Evolutionary conservation across 768 basidiomycete genomes (phyloP).

Genomic region (Xanthoconium purpureum): DNA sequence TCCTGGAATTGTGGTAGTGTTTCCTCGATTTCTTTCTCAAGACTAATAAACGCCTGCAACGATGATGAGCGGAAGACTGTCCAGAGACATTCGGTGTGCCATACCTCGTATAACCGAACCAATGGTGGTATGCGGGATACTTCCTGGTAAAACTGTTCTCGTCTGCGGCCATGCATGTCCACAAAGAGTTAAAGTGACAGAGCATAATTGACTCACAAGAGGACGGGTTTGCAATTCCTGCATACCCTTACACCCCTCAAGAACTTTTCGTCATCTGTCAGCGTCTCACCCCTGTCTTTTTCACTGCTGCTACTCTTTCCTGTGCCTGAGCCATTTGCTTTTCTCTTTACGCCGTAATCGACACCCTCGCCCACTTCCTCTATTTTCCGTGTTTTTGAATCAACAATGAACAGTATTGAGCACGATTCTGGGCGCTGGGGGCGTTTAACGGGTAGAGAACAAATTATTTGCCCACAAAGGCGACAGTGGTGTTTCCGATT

Average conservation of each 20-base stretch:
- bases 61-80: background rate
- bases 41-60: constrained; percentile 56
- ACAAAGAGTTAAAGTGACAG: background rate
- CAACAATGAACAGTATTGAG: constrained; percentile 83
- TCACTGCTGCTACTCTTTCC: constrained; percentile 27
- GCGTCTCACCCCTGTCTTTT: constrained; percentile 37
- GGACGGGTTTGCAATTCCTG: constrained; percentile 71
- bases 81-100: constrained; percentile 1
- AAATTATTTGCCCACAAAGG: constrained; percentile 88
- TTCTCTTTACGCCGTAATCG: constrained; percentile 73
- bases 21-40: constrained; percentile 91
- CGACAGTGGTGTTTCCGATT: constrained; percentile 97
- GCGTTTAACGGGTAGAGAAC: constrained; percentile 77
- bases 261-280: constrained; percentile 74
- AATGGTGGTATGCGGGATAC: constrained; percentile 55
- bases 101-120: constrained; percentile 68
- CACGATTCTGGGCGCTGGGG: constrained; percentile 67
- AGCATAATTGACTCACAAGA: constrained; percentile 60
- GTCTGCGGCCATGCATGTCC: constrained; percentile 40
- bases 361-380: constrained; percentile 84
- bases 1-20: constrained; percentile 87
- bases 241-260: constrained; percentile 88
- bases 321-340: constrained; percentile 23
- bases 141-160: constrained; percentile 77
- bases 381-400: constrained; percentile 69